Base-by-base conservation (phyloP, 2,329 filamentous ascomycete species). In the Hypoxylon sp. region DNA sequence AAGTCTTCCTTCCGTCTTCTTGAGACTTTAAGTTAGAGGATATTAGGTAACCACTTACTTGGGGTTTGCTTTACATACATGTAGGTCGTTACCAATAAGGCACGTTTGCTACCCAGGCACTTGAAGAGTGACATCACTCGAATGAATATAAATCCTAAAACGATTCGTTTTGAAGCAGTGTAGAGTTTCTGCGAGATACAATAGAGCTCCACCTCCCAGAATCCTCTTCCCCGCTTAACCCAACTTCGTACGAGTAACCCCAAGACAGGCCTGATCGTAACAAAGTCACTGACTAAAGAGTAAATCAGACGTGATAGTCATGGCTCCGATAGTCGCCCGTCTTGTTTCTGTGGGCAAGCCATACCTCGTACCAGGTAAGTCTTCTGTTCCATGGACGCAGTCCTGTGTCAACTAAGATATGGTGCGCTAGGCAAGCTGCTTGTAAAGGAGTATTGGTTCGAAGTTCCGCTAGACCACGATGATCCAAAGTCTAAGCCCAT, bases 391-490 rank as follows among this genome's bases (percentile, higher is more conserved):
- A 41, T 21, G 14, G 11, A 9, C 32, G 19, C 21, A 49, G 23
- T 23, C 13, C 30, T 50, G 45, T 57, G n/a, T 67, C 34, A 43
- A 45, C 55, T 69, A 62, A 65, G 61, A 58, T 48, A 48, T 52
- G 17, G 3, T 49, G 48, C 2, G 5, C 25, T 59, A 93, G 93
- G 93, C 52, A 91, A 90, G 76, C 84, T 97, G 49, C 84, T 87
- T 66, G 87, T 97, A 67, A 91, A 91, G 1, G 94, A 97, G 78
- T 86, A 95, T 75, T 91, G 93, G 83, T 97, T 97, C 80, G 87
- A 93, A 72, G 94, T 97, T 10, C 94, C 94, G 2, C 85, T 93
- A 67, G 92, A 97, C 81, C 92, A 97, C 79, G 80, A 81, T 68
- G 86, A 89, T 60, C 89, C 89, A 0, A 77, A 82, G 2, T 82